Evolutionary conservation across 1,284 basidiomycete genomes (phyloP).

Genomic region (Apiotrichum mycotoxinovorans): DNA sequence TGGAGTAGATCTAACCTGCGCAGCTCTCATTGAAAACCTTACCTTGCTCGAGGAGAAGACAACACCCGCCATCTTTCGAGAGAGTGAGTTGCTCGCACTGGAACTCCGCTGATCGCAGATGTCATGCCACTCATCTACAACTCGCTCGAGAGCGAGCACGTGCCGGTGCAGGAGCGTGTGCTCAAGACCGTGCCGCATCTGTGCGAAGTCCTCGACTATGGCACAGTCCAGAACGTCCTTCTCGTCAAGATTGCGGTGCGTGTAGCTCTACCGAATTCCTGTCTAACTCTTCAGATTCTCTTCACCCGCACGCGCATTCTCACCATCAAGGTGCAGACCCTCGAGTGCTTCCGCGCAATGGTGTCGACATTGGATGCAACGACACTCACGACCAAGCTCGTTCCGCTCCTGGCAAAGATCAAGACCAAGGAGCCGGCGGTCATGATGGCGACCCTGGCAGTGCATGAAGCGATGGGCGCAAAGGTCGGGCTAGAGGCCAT

Average conservation of each 20-base stretch:
- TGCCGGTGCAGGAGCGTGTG: constrained; percentile 84
- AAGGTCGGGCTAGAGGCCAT: constrained; percentile 94
- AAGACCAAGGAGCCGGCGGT: constrained; percentile 92
- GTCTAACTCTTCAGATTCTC: constrained; percentile 59
- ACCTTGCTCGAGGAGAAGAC: constrained; percentile 85
- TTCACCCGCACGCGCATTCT: constrained; percentile 84
- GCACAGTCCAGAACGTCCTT: constrained; percentile 77
- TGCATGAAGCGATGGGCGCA: constrained; percentile 93
- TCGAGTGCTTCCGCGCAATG: constrained; percentile 85
- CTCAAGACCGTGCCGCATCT: constrained; percentile 79
- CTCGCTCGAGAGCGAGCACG: constrained; percentile 88
- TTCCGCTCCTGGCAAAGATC: constrained; percentile 88
- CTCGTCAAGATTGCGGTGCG: constrained; percentile 83
- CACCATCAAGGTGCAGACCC: constrained; percentile 81
- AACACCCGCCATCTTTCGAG: constrained; percentile 77
- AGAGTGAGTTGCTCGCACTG: constrained; percentile 60
- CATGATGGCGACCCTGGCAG: constrained; percentile 88
- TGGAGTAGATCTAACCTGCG: neutral
- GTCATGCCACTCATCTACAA: constrained; percentile 93
- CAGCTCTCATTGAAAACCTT: constrained; percentile 78
- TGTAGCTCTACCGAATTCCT: constrained; percentile 13
- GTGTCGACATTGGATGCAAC: constrained; percentile 88
- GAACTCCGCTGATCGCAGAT: constrained; percentile 57
- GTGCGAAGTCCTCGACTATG: constrained; percentile 90
- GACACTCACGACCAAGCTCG: constrained; percentile 89